Base-by-base conservation (phyloP, 441 rosid genomes). In the Jatropha multifida region DNA sequence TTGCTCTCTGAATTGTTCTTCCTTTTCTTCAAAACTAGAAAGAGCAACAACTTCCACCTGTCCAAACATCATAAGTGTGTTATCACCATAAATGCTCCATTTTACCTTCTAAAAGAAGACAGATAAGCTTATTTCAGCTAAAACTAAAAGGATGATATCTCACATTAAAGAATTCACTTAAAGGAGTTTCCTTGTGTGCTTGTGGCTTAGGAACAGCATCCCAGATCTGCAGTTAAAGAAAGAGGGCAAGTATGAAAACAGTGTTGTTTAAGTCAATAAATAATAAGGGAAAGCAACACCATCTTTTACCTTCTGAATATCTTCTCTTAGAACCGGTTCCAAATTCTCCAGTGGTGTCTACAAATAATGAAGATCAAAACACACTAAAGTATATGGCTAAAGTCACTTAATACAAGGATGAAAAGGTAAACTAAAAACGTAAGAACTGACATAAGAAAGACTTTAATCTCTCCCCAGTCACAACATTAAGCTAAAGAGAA, bases 31-130 rank as follows among this genome's bases (percentile, higher is more conserved):
- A 77, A 63, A 97, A 90, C 99, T 97, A 83, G 93, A 89, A 74
- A 97, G 97, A 38, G 98, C 99, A 84, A 88, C 94, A 74, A 97
- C 99, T 85, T 94, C 93, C 82, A 97, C 98, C 99, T 97, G 88
- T 72, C 71, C 78, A 61, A 60, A 61, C 7, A 79, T 62, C 68
- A 74, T 70, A 72, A 44, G 63, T 12, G 11, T 68, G 41, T 41
- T 58, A 74, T 81, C 75, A 74, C 46, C 61, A 65, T 74, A 69
- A 74, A 40, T 51, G 37, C 42, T 56, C 42, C 55, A 77, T 54
- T 68, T 51, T n/a, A 48, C 59, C 72, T 41, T 44, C 73, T 46
- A 62, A 66, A 76, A 46, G 46, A 76, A 65, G 51, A 49, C n/a
- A 58, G 10, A 5, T 40, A 59, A 68, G 55, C 41, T 67, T 44